A percentile compares a stretch with the other conserved stretches of the same genome.
These are phyloP conservation scores for Vaccinium darrowii DNA, from an alignment of 148 eudicot genomes.

Conservation along the genomic window DNA sequence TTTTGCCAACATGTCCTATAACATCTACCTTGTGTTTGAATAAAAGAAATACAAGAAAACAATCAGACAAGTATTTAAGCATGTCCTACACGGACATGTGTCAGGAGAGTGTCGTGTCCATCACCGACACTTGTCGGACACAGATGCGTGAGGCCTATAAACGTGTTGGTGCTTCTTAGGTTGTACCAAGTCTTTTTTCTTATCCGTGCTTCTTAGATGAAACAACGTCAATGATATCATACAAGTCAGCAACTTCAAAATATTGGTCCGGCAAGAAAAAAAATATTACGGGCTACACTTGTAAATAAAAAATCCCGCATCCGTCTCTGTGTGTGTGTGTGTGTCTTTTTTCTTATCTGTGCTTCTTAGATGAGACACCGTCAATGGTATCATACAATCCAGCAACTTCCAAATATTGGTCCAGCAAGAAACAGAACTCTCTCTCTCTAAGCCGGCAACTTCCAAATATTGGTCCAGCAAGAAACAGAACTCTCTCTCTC, in stretches of 20 bases:
- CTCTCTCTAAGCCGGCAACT: no score
- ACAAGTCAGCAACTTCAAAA: neutral
- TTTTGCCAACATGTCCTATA: no score
- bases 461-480: neutral
- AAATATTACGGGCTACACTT: neutral
- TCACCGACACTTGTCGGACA: no score
- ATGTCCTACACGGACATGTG: no score
- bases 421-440: neutral
- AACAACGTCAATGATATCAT: neutral
- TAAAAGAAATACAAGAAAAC: no score
- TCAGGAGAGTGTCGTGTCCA: no score
- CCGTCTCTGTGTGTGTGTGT: no score
- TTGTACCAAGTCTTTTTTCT: neutral
- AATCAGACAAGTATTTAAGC: no score
- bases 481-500: neutral
- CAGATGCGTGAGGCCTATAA: no score
- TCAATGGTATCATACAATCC: neutral
- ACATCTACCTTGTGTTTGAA: no score
- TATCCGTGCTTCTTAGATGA: neutral
- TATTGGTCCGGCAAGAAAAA: neutral
- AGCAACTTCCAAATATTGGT: neutral
- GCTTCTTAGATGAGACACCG: neutral
- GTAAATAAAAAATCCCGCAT: neutral
- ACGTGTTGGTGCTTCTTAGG: no score
- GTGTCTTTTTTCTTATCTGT: neutral